Evolutionary conservation across 768 basidiomycete genomes (phyloP).

Genomic region (Mycena sanguinolenta): DNA sequence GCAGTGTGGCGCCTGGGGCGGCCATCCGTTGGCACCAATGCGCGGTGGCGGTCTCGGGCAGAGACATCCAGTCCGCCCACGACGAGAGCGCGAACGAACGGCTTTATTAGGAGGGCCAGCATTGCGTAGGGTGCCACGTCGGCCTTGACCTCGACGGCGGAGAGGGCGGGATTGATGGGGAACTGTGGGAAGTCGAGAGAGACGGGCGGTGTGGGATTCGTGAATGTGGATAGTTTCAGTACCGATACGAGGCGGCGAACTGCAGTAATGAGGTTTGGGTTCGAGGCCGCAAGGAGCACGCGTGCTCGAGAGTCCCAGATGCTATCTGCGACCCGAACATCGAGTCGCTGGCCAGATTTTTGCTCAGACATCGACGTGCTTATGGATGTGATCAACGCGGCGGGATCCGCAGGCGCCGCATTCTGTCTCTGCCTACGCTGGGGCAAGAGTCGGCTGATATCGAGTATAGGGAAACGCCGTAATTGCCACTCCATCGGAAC

Average conservation of each 20-base stretch:
- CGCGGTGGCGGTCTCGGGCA: conserved; percentile 46
- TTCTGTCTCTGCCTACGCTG: conserved; percentile 4
- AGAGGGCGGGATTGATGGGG: conserved; percentile 46
- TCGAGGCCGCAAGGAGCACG: conserved; percentile 44
- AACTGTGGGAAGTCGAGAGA: conserved; percentile 29
- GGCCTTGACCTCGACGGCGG: conserved; percentile 46
- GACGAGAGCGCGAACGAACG: conserved; percentile 53
- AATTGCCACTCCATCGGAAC: conserved; percentile 42
- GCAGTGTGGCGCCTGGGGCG: conserved; percentile 33
- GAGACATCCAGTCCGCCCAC: conserved; percentile 53
- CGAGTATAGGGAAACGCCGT: conserved; percentile 47
- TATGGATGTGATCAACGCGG: conserved; percentile 10
- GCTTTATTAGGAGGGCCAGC: conserved; percentile 51
- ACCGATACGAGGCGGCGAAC: conserved; percentile 44
- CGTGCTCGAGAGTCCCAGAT: conserved; percentile 30
- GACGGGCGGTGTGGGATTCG: conserved; percentile 18
- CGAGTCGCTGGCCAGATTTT: neutral
- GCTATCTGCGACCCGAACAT: conserved; percentile 1
- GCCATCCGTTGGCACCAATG: conserved; percentile 36
- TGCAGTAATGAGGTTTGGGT: conserved; percentile 50
- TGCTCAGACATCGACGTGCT: neutral
- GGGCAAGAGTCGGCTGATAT: conserved; percentile 36
- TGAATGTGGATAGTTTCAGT: conserved; percentile 46
- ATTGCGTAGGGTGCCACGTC: conserved; percentile 57
- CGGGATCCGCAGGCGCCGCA: neutral